Base-by-base conservation (phyloP, 805 yeast genomes). In the Millerozyma acaciae region DNA sequence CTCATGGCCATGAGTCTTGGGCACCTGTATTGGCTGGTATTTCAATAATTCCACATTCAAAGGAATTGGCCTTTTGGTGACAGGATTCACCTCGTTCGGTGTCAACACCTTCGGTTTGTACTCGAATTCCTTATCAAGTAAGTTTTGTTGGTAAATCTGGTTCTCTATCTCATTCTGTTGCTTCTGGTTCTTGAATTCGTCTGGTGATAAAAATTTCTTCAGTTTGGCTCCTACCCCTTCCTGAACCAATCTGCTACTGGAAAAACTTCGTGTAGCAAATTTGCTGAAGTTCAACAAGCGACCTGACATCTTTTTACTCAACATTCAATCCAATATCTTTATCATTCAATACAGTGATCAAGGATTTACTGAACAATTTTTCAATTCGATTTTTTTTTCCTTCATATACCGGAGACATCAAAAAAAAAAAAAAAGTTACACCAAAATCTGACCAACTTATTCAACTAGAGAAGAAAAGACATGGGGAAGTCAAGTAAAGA, bases 401-500 rank as follows among this genome's bases (percentile, higher is more conserved):
- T 18, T 20, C 20, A 19, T 34, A 28, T 34, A 28, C 31, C 33
- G 35, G 35, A 32, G 16, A n/a, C n/a, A n/a, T n/a, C n/a, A n/a
- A n/a, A n/a, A n/a, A 12, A 23, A 23, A 23, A 23, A 23, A n/a
- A 8, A 23, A 6, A 23, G 13, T n/a, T n/a, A 15, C 13, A n/a
- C 26, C 13, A 23, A 15, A 7, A n/a, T 23, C 15, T 20, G 24
- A 27, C 15, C 25, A 26, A 26, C 21, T 25, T 25, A 26, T 26
- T n/a, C 6, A 26, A 9, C 12, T 16, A 16, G 21, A 9, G 6
- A 9, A 29, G 2, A 25, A 13, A 14, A 24, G 23, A 8, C 31
- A 89, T 90, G 97, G 97, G 97, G 27, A 89, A 89, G 56, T 79
- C 89, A 47, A 84, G 95, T 61, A 90, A 90, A 53, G 97, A 90